Evolutionary conservation across 306 rosid genomes (phyloP).

Genomic region (Fragaria vesca): DNA sequence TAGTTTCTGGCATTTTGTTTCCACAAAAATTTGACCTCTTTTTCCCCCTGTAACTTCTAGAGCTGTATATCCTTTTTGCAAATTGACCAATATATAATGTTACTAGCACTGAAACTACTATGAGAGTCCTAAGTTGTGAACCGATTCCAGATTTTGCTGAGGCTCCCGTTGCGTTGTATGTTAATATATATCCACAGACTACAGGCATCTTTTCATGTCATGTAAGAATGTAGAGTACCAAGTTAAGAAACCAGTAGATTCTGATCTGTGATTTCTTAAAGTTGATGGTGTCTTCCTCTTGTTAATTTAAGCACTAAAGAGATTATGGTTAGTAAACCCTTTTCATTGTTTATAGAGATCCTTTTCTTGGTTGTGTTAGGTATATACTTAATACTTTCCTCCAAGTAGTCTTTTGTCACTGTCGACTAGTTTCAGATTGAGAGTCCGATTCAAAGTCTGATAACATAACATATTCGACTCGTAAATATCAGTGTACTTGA

Average conservation of each 20-base stretch:
- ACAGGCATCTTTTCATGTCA: not conserved
- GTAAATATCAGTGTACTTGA: not conserved
- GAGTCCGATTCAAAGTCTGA: not conserved
- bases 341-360: constrained; percentile 21
- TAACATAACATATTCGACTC: not conserved
- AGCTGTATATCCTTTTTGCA: constrained; percentile 63
- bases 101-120: not conserved
- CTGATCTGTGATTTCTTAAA: not conserved
- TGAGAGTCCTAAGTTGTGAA: not conserved
- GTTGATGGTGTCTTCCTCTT: constrained; percentile 27
- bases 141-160: not conserved
- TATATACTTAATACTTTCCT: constrained; percentile 40
- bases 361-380: constrained; percentile 37
- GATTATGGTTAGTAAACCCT: not conserved
- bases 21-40: not conserved
- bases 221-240: not conserved
- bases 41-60: constrained; percentile 2
- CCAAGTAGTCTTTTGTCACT: not conserved
- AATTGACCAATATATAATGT: constrained; percentile 18
- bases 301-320: not conserved
- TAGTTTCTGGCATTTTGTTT: constrained; percentile 22
- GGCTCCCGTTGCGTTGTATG: not conserved
- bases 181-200: not conserved
- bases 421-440: not conserved
- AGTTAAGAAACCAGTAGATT: constrained; percentile 8